Base-by-base conservation (phyloP, 2,329 filamentous ascomycete genomes). In the Clarireedia sp. region DNA sequence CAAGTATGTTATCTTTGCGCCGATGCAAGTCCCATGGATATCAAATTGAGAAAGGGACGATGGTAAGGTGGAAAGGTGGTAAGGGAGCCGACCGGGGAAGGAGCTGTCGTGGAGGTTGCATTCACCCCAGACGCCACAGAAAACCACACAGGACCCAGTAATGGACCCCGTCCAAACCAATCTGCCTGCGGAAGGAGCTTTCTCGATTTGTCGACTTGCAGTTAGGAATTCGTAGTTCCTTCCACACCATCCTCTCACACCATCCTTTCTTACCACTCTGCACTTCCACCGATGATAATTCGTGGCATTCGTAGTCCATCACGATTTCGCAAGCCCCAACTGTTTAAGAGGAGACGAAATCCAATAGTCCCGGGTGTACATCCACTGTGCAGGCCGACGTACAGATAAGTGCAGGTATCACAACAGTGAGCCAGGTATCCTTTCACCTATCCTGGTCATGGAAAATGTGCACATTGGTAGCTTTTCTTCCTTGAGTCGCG, bases 1-100 rank as follows among this genome's bases (percentile, higher is more conserved):
- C n/a, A n/a, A n/a, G 14, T 26, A 54, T 54, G 51, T 48, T 48
- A 48, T 33, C 4, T 48, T 41, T 53, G 29, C 41, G 10, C 41
- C 29, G 41, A 53, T 48, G 41, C 51, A 54, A 16, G 33, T 40
- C 7, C 29, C 29, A 53, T 48, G 51, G 51, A 23, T 33, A 29
- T 40, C 37, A 12, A 2, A 8, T 38, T 16, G 51, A 29, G 7
- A 47, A 24, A 16, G 12, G 21, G 9, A 21, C n/a, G 5, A 38
- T 36, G 50, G n/a, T 47, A 52, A 37, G 41, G 44, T 52, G 12
- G 29, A n/a, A n/a, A n/a, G n/a, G n/a, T n/a, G n/a, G 2, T 1
- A 10, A 12, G 10, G 12, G 29, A 24, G 17, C 16, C 14, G 37
- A 24, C 43, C 4, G 17, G 17, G 36, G 24, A 47, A 48, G 21